These are phyloP conservation scores for Hypoxylon sp. DNA, from an alignment of 2,329 filamentous ascomycete species.

Conservation along the genomic window DNA sequence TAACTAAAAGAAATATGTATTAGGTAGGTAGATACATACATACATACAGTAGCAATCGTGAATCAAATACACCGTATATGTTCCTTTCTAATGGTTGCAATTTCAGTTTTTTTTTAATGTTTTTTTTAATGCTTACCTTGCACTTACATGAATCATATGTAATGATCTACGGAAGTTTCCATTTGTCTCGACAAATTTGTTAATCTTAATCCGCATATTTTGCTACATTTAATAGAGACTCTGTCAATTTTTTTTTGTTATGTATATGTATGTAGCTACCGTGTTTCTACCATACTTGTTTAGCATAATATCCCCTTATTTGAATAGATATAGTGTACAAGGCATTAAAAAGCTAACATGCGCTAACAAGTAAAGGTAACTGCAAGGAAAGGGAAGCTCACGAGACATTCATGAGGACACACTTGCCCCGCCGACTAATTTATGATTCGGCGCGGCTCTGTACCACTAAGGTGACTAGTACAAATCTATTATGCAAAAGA, in stretches of 20 bases:
- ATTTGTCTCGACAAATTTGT: not conserved
- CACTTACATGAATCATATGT: not conserved
- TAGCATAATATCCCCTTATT: not conserved
- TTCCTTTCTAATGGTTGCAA: conserved; percentile 6
- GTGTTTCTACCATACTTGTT: not conserved
- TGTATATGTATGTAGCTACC: no score
- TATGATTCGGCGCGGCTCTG: conserved; percentile 42
- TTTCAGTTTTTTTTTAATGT: conserved; percentile 2
- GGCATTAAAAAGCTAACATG: not conserved
- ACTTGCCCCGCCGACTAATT: conserved; percentile 36
- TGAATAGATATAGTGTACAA: not conserved
- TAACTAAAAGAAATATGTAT: no score
- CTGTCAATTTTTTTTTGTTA: no score
- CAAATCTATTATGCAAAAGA: conserved; percentile 40
- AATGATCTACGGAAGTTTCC: not conserved
- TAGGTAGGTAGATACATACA: not conserved
- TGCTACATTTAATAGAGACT: no score
- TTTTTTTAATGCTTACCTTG: not conserved
- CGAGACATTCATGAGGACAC: conserved; percentile 34
- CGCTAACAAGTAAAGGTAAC: not conserved
- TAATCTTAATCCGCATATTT: conserved; percentile 5
- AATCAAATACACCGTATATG: not conserved
- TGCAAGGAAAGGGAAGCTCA: conserved; percentile 28
- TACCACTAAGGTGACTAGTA: conserved; percentile 28
- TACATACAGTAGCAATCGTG: not conserved